These are phyloP conservation scores for Brachypodium distachyon DNA, from an alignment of 202 grass and related monocot genomes.

Conservation along the genomic window DNA sequence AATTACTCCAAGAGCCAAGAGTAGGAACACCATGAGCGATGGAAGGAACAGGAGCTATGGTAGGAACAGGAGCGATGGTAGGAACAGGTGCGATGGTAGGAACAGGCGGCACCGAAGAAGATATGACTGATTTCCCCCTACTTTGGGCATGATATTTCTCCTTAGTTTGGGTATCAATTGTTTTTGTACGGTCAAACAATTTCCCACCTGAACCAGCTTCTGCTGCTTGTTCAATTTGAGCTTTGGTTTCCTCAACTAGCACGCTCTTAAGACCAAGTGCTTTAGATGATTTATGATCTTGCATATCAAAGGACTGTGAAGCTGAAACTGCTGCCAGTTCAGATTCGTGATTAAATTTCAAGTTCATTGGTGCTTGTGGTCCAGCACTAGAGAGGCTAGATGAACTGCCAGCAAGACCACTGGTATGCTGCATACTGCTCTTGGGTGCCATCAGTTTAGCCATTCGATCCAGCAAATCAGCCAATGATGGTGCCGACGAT, in stretches of 20 bases:
- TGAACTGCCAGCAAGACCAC: constrained; percentile 20
- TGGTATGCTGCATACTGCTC: constrained; percentile 12
- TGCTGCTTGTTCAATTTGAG: not conserved
- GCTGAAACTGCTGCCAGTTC: constrained; percentile 6
- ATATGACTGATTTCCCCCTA: constrained; percentile 33
- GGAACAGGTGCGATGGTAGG: not conserved
- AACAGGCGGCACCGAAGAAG: not conserved
- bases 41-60: no score
- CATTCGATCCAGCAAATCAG: constrained; percentile 36
- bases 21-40: not conserved
- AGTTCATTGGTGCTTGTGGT: not conserved
- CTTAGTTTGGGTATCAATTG: constrained; percentile 15
- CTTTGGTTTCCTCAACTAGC: not conserved
- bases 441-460: constrained; percentile 35
- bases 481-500: constrained; percentile 29
- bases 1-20: not conserved
- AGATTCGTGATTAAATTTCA: not conserved
- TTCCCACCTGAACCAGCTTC: not conserved
- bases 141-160: constrained; percentile 15
- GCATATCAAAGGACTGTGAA: not conserved
- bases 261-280: constrained; percentile 16
- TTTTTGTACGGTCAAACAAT: constrained; percentile 18
- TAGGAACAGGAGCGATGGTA: constrained; percentile 4
- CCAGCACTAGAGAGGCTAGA: constrained; percentile 16
- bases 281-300: constrained; percentile 22